A percentile compares a stretch with the other conserved stretches of the same genome.
phyloP scores from a whole-genome alignment of 257 asterid species.

The Petunia axillaris region DNA sequence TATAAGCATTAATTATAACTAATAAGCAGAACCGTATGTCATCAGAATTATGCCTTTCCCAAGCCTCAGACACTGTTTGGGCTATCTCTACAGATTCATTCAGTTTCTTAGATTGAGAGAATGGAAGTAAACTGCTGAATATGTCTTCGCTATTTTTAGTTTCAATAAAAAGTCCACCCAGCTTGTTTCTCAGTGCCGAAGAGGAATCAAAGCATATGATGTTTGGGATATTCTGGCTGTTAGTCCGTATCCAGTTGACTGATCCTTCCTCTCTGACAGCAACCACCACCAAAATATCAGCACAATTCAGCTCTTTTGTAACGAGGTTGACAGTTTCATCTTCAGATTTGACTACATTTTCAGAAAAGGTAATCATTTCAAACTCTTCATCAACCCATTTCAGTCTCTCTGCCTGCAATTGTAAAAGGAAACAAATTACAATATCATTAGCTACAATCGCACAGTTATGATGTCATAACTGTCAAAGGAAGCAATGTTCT shows the following conservation, averaged over 20 bases:
- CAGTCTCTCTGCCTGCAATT: constrained; percentile 65
- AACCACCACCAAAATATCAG: constrained; percentile 65
- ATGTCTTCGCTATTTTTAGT: constrained; percentile 43
- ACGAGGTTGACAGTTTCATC: constrained; percentile 36
- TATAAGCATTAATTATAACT: constrained; percentile 75
- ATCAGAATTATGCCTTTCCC: constrained; percentile 83
- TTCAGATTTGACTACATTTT: constrained; percentile 39
- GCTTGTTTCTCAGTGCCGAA: constrained; percentile 55
- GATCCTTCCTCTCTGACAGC: constrained; percentile 68
- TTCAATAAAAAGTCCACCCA: constrained; percentile 60
- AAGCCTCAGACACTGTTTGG: constrained; percentile 63
- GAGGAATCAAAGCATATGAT: constrained; percentile 78
- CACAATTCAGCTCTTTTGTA: constrained; percentile 38
- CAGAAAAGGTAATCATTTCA: constrained; percentile 73
- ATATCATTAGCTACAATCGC: background rate
- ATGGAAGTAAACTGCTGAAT: constrained; percentile 48
- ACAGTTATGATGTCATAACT: constrained; percentile 2
- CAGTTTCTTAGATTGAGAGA: constrained; percentile 49
- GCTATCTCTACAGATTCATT: constrained; percentile 60
- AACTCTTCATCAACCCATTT: constrained; percentile 85
- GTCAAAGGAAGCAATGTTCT: background rate
- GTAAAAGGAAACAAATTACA: constrained; percentile 3
- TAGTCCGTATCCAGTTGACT: constrained; percentile 57
- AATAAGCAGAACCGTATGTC: constrained; percentile 85
- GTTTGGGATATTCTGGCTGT: constrained; percentile 47